A percentile compares a stretch with the other conserved stretches of the same genome.
These are phyloP conservation scores for Starmerella floricola DNA, from an alignment of 805 yeast species.

Conservation along the genomic window DNA sequence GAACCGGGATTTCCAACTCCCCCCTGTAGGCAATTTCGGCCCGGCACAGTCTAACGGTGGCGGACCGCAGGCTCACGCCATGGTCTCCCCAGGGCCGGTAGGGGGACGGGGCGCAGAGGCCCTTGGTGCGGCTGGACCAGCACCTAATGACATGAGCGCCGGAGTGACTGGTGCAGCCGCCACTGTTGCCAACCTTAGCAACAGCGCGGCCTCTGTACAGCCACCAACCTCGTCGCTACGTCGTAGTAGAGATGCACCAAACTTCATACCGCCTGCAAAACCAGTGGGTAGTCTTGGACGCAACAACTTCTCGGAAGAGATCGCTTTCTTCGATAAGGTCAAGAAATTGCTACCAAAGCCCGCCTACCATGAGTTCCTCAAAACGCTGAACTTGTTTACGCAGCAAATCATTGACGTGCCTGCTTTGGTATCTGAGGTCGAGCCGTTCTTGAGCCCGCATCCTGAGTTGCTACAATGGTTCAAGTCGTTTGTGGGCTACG, in stretches of 20 bases:
- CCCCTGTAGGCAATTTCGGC: conserved; percentile 82
- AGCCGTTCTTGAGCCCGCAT: conserved; percentile 70
- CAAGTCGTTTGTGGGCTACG: conserved; percentile 79
- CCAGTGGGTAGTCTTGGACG: conserved; percentile 43
- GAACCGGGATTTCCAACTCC: conserved; percentile 46
- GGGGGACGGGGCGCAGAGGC: background rate
- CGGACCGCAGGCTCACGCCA: conserved; percentile 1
- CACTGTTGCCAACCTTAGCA: background rate
- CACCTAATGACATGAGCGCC: background rate
- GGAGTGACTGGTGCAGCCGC: too few relatives aligned
- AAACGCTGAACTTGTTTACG: conserved; percentile 72
- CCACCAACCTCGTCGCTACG: background rate
- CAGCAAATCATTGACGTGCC: conserved; percentile 80
- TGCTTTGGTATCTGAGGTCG: conserved; percentile 71
- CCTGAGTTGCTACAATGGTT: conserved; percentile 82
- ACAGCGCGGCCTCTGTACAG: background rate
- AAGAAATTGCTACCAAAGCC: conserved; percentile 81
- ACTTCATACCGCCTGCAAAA: conserved; percentile 66
- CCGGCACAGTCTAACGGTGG: conserved; percentile 31
- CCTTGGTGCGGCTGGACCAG: background rate
- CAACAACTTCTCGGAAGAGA: conserved; percentile 60
- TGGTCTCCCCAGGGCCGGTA: background rate
- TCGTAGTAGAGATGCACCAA: background rate
- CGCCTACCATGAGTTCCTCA: conserved; percentile 82
- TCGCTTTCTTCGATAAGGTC: conserved; percentile 81